Base-by-base conservation (phyloP, 495 filamentous ascomycete species). In the Daldinia grandis region DNA sequence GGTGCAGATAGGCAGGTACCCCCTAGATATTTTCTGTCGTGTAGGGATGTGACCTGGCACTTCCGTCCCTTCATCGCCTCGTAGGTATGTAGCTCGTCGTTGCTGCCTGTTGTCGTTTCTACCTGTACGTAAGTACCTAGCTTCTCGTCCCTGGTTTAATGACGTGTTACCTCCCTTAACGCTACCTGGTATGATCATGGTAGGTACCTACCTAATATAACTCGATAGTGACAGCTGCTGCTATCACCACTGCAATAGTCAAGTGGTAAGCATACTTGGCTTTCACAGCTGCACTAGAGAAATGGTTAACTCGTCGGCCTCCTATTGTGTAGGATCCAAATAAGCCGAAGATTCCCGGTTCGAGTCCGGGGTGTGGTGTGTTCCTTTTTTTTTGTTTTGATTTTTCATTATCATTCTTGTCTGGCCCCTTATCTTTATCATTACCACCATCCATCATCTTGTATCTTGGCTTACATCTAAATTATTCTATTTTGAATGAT, bases 241-340 rank as follows among this genome's bases (percentile, higher is more conserved):
- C 12, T 17, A 63, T 53, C 9, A 21, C 0, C 12, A 8, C 14
- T 9, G 12, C 19, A 6, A 17, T 65, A 40, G 62, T 10, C 53
- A 19, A 57, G 53, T 58, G 62, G 62, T 58, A 50, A 53, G 7
- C 33, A 40, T 19, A 31, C 53, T 35, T n/a, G 7, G 0, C 7
- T 24, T 24, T 25, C 37, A 37, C 17, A 40, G 69, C 69, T 56
- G 64, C 38, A 67, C 69, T 72, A 72, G 69, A 72, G 69, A 72
- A 72, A 72, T 72, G 69, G 69, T 64, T 67, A 72, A 72, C 69
- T 72, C 69, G 64, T 72, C 69, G 64, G 69, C 60, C 69, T 72
- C 69, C 69, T 72, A 72, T 57, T 67, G 49, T 35, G 2, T 5
- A 49, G 49, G 25, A 38, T 31, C 35, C 58, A 57, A 44, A 49